Conservation (phyloP, 1,139 yeast species). For the Candida labiduridarum region DNA sequence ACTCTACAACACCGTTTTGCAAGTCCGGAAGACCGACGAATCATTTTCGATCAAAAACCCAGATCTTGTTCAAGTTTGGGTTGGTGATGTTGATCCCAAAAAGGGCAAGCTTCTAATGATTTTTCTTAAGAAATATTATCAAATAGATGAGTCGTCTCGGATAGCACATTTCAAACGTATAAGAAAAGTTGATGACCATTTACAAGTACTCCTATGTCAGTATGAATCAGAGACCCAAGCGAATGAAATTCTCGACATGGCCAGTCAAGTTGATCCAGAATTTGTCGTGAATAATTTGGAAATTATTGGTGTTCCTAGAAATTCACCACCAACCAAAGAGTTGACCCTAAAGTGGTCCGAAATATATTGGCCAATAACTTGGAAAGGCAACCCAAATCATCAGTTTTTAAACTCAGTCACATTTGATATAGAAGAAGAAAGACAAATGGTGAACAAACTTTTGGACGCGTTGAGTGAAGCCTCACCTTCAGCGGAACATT, state of each 20-base stretch:
- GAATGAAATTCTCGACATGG: conserved; percentile 17
- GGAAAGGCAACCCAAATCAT: conserved; percentile 91
- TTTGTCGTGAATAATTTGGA: conserved; percentile 15
- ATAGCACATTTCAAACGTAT: conserved; percentile 39
- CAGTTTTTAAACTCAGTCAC: conserved; percentile 61
- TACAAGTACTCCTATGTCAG: conserved; percentile 35
- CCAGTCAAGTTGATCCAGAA: conserved; percentile 18
- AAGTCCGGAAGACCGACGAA: conserved; percentile 37
- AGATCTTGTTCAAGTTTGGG: conserved; percentile 57
- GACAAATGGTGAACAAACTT: conserved; percentile 35
- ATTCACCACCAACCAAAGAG: conserved; percentile 58
- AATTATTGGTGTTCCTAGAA: conserved; percentile 33
- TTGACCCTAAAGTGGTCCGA: conserved; percentile 64
- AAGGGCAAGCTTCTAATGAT: conserved; percentile 31
- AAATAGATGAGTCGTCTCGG: conserved; percentile 23
- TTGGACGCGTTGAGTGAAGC: conserved; percentile 14
- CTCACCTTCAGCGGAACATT: neutral
- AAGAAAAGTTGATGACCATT: conserved; percentile 20
- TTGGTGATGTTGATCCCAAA: conserved; percentile 37
- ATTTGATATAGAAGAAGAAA: conserved; percentile 50
- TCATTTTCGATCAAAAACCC: conserved; percentile 23
- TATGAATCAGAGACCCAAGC: conserved; percentile 18
- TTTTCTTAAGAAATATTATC: conserved; percentile 30
- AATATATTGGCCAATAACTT: conserved; percentile 80
- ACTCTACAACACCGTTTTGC: conserved; percentile 50